A percentile compares a stretch with the other conserved stretches of the same genome.
Evolutionary conservation across 306 rosid species (phyloP).

Genomic region (Trichosanthes truncata): DNA sequence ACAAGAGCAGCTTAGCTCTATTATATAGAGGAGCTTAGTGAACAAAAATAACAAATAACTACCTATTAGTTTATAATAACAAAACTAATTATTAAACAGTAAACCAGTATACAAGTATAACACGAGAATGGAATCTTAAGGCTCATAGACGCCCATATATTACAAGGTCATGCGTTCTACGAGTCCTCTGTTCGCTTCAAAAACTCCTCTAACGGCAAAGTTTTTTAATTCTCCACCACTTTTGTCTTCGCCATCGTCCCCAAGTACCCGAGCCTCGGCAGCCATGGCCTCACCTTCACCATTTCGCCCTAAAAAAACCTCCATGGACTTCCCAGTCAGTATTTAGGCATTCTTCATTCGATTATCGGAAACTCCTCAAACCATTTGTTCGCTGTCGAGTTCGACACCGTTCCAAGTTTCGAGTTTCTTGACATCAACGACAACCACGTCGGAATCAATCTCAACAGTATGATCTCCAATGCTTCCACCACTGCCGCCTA

Average conservation of each 20-base stretch:
- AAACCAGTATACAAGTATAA: too few relatives aligned
- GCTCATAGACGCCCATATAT: constrained; percentile 41
- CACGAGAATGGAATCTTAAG: constrained; percentile 35
- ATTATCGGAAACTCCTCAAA: constrained; percentile 44
- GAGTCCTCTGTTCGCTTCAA: constrained; percentile 36
- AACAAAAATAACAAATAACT: too few relatives aligned
- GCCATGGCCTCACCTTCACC: constrained; percentile 77
- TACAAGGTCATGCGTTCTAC: constrained; percentile 48
- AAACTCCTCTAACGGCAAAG: constrained; percentile 48
- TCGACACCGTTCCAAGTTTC: constrained; percentile 74
- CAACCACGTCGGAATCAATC: constrained; percentile 68
- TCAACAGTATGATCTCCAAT: constrained; percentile 52
- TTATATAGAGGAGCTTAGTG: too few relatives aligned
- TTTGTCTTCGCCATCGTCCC: constrained; percentile 59
- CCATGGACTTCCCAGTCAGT: constrained; percentile 61
- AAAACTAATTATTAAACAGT: too few relatives aligned
- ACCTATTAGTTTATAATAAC: too few relatives aligned
- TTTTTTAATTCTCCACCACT: constrained; percentile 55
- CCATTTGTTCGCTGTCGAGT: constrained; percentile 70
- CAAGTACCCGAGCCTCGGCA: constrained; percentile 73
- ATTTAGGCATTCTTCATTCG: constrained; percentile 56
- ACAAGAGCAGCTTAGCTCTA: too few relatives aligned
- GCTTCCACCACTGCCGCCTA: constrained; percentile 35
- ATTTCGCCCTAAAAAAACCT: constrained; percentile 35
- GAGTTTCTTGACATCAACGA: constrained; percentile 72